Conservation (phyloP, 2,329 filamentous ascomycete species). For the Cladophialophora carrionii region DNA sequence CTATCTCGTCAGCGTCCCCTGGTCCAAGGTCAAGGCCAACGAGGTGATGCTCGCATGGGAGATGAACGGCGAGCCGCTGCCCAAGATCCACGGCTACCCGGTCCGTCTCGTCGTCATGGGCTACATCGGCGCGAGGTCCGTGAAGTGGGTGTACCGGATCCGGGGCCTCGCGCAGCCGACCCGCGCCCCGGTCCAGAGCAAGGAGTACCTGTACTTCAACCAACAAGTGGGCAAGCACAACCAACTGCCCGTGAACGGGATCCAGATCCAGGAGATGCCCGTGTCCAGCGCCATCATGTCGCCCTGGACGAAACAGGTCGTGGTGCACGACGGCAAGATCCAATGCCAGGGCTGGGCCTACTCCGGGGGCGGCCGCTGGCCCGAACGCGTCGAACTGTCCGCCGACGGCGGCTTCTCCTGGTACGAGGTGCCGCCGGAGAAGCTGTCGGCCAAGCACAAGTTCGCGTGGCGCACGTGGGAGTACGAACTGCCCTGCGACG, state of each 20-base stretch:
- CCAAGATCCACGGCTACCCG: conserved; percentile 68
- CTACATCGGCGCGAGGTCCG: conserved; percentile 68
- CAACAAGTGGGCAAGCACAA: conserved; percentile 72
- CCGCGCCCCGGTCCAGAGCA: conserved; percentile 64
- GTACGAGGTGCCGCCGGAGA: conserved; percentile 65
- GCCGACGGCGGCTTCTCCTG: conserved; percentile 66
- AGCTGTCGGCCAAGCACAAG: conserved; percentile 64
- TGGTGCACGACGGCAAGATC: conserved; percentile 63
- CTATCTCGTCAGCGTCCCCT: conserved; percentile 69
- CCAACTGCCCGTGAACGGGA: conserved; percentile 60
- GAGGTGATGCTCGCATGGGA: conserved; percentile 72
- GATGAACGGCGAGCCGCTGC: conserved; percentile 69
- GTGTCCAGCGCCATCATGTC: conserved; percentile 69
- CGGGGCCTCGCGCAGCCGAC: conserved; percentile 63
- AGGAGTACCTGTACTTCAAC: conserved; percentile 70
- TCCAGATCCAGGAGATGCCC: conserved; percentile 73
- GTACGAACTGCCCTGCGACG: conserved; percentile 64
- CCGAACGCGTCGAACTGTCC: conserved; percentile 66
- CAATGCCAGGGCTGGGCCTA: conserved; percentile 65
- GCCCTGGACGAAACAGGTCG: conserved; percentile 62
- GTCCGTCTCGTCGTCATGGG: conserved; percentile 65
- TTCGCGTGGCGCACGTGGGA: conserved; percentile 69
- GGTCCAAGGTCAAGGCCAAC: conserved; percentile 67
- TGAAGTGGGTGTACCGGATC: conserved; percentile 63
- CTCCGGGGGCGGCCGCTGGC: conserved; percentile 62